Conservation (phyloP, 2,329 filamentous ascomycete species). For the Colletotrichum sansevieriae region DNA sequence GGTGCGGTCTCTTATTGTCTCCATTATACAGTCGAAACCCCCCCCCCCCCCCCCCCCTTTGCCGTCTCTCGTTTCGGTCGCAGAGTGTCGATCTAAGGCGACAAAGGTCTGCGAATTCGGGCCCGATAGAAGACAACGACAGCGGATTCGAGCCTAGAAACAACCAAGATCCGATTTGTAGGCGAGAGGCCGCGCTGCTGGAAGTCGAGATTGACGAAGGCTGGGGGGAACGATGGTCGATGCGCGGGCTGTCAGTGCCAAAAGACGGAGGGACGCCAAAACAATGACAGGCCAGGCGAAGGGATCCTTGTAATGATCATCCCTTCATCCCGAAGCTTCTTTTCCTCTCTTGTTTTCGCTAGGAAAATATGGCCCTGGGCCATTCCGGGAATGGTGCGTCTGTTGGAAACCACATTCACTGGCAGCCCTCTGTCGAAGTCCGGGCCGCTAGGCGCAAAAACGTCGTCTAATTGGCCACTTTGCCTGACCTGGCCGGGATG, state of each 20-base stretch:
- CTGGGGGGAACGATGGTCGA: not conserved
- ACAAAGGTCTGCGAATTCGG: not conserved
- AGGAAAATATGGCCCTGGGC: not conserved
- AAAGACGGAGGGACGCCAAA: no score
- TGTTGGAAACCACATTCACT: no score
- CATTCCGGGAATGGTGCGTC: not conserved
- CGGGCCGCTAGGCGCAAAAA: no score
- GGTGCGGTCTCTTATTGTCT: no score
- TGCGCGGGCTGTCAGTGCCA: slow-evolving; percentile 1
- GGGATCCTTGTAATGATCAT: slow-evolving; percentile 31
- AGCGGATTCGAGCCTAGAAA: not conserved
- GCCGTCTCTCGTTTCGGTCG: not conserved
- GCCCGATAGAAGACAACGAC: not conserved
- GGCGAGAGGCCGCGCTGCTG: slow-evolving; percentile 5
- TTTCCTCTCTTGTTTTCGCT: slow-evolving; percentile 15
- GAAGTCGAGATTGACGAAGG: slow-evolving; percentile 14
- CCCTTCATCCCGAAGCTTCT: slow-evolving; percentile 17
- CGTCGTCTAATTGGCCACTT: no score
- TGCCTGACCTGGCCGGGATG: not conserved
- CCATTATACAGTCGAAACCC: not conserved
- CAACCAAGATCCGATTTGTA: slow-evolving; percentile 28
- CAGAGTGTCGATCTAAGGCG: not conserved
- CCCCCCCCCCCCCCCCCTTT: not conserved
- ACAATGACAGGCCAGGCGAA: slow-evolving; percentile 17
- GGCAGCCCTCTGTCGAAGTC: no score